Evolutionary conservation across 768 basidiomycete species (phyloP).

Genomic region (Auricularia cornea): DNA sequence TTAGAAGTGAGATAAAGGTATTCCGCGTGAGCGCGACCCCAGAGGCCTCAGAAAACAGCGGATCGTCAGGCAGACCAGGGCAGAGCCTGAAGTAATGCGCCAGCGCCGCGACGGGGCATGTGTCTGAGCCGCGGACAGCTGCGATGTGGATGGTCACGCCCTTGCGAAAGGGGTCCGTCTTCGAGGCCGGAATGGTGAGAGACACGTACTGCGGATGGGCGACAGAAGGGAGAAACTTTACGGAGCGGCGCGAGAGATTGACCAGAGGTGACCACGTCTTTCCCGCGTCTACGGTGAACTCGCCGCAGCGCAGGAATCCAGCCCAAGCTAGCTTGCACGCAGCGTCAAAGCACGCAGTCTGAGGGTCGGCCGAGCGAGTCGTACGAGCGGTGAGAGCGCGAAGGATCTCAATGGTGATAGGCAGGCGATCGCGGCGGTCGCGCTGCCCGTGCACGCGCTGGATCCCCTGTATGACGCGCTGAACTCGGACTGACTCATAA

Average conservation of each 20-base stretch:
- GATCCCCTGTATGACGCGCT: constrained; percentile 25
- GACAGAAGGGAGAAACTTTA: constrained; percentile 22
- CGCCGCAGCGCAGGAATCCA: constrained; percentile 17
- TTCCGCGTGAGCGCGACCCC: constrained; percentile 5
- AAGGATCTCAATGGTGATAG: constrained; percentile 20
- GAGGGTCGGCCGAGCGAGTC: not conserved
- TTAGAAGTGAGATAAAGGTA: constrained; percentile 3
- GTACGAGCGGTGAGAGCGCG: not conserved
- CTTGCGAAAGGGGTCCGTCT: constrained; percentile 29
- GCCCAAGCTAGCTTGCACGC: constrained; percentile 16
- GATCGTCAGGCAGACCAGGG: constrained; percentile 1
- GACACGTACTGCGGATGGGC: constrained; percentile 10
- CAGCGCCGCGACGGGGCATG: constrained; percentile 9
- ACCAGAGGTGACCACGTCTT: constrained; percentile 7
- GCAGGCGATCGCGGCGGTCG: constrained; percentile 19
- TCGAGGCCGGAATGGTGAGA: constrained; percentile 26
- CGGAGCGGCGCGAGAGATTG: constrained; percentile 16
- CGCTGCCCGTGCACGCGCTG: constrained; percentile 18
- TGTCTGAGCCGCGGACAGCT: constrained; percentile 8
- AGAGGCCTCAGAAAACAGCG: constrained; percentile 7
- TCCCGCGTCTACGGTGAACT: constrained; percentile 12
- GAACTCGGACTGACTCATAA: constrained; percentile 19
- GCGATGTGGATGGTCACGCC: constrained; percentile 19
- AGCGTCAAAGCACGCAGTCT: constrained; percentile 8
- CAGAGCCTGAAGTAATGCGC: constrained; percentile 4